Conservation (phyloP, 805 yeast species). For the Suhomyces tanzawaensis region DNA sequence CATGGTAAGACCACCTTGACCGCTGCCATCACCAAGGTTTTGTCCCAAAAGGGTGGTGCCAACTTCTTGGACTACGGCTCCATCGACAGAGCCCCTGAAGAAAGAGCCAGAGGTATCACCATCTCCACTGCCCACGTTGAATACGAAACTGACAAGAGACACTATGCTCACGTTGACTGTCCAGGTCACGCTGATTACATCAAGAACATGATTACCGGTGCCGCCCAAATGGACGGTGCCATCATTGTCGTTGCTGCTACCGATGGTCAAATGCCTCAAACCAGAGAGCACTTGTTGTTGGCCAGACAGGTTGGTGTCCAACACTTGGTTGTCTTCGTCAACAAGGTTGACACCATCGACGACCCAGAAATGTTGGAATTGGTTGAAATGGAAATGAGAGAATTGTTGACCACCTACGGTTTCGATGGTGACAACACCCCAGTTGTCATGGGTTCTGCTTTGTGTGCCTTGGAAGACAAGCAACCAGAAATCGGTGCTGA, state of each 20-base stretch:
- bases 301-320: slow-evolving; percentile 99
- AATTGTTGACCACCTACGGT: slow-evolving; percentile 83
- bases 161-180: slow-evolving; percentile 96
- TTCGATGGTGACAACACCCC: slow-evolving; percentile 99
- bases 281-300: slow-evolving; percentile 96
- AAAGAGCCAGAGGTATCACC: slow-evolving; percentile 99
- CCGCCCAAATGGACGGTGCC: slow-evolving; percentile 99
- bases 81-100: slow-evolving; percentile 98
- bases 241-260: slow-evolving; percentile 98
- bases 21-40: slow-evolving; percentile 96
- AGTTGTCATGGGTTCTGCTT: slow-evolving; percentile 97
- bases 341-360: slow-evolving; percentile 96
- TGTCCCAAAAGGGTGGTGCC: slow-evolving; percentile 88
- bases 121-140: slow-evolving; percentile 98
- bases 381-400: slow-evolving; percentile 99
- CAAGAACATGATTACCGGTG: slow-evolving; percentile 99
- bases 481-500: slow-evolving; percentile 89
- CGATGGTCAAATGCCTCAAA: slow-evolving; percentile 99
- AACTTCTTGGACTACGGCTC: slow-evolving; percentile 87
- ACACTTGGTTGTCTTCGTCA: slow-evolving; percentile 93
- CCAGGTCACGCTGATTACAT: slow-evolving; percentile 99
- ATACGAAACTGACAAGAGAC: slow-evolving; percentile 92
- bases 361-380: slow-evolving; percentile 99
- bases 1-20: slow-evolving; percentile 98
- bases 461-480: slow-evolving; percentile 88